Evolutionary conservation across 78 protist genomes (phyloP), one percentile per base, ranked within the genome.

Genomic region (Tieghemostelium lacteum): DNA sequence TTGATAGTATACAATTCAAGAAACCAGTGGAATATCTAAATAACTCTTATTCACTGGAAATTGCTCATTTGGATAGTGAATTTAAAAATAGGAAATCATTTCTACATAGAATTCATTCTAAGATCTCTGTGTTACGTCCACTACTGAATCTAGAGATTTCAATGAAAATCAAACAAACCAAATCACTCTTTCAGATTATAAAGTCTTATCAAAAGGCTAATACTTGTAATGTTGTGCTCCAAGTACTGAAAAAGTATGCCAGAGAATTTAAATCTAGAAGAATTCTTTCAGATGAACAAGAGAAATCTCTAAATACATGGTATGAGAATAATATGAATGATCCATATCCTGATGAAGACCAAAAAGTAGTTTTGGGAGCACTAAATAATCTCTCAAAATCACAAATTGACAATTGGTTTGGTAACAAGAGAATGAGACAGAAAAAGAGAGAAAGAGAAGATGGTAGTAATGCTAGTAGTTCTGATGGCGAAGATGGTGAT

Each of bases 351-450:
- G 50, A 58, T 7, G 91, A 83, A n/a, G 71, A 52, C 3, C 66
- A 83, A 45, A 83, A 83, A 42, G 57, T 57, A 28, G 42, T 83
- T 10, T 24, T 83, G 12, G 91, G 80, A 28, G 67, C 91, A 2
- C 20, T 42, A 6, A 69, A 55, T 60, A 67, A 83, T 60, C 22
- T 83, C 14, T 83, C 91, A 55, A 83, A 58, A 58, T 66, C 71
- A 19, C 91, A 83, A 60, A 20, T 83, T 10, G 91, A 83, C 33
- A 83, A 83, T 83, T 83, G 78, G 77, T 83, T 83, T 69, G 77
- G 78, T 12, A 83, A 83, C 33, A 54, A 60, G 34, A 37, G 91
- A 40, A 80, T 80, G 88, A 80, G 88, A 67, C 40, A 80, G 26
- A 80, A 39, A 55, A 63, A 66, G 10, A 45, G 52, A 45, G 52